Percentiles rank a stretch among this genome's conserved stretches.
phyloP scores from a whole-genome alignment of 805 yeast species.

The Yamadazyma paraphyllophila region DNA sequence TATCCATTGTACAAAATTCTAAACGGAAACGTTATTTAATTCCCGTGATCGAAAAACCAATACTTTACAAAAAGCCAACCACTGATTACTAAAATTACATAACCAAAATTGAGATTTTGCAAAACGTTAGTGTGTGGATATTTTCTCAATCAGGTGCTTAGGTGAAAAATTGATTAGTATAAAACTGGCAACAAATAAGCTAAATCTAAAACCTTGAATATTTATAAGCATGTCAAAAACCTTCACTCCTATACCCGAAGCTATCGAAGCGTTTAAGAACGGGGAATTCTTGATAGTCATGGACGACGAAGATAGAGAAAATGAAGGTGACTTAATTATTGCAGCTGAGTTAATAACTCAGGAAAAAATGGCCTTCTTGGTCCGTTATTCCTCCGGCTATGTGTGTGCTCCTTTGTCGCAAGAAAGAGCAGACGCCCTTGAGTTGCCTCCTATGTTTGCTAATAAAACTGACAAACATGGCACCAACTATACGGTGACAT shows the following conservation, averaged over 20 bases:
- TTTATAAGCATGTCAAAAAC: not conserved
- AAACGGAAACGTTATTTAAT: no score
- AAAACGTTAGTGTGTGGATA: not conserved
- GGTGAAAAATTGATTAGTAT: not conserved
- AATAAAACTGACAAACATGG: constrained; percentile 79
- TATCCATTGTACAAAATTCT: no score
- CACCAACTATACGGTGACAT: constrained; percentile 94
- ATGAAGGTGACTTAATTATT: constrained; percentile 93
- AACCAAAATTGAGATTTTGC: not conserved
- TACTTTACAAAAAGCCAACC: not conserved
- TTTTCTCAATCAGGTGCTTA: not conserved
- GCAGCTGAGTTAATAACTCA: constrained; percentile 84
- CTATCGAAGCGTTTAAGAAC: constrained; percentile 65
- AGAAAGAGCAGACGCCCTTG: constrained; percentile 74
- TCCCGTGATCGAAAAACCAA: no score
- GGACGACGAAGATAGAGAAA: constrained; percentile 95
- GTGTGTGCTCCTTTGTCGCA: constrained; percentile 87
- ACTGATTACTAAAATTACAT: not conserved
- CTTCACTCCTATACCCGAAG: constrained; percentile 55
- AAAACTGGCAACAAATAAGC: no score
- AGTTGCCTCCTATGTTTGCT: constrained; percentile 74
- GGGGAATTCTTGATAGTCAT: constrained; percentile 91
- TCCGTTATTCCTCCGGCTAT: constrained; percentile 84
- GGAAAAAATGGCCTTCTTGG: constrained; percentile 90
- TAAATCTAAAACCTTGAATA: no score